Evolutionary conservation across 345 rosid species (phyloP), one percentile per base, ranked within the genome.

Genomic region (Pelargonium nanum): DNA sequence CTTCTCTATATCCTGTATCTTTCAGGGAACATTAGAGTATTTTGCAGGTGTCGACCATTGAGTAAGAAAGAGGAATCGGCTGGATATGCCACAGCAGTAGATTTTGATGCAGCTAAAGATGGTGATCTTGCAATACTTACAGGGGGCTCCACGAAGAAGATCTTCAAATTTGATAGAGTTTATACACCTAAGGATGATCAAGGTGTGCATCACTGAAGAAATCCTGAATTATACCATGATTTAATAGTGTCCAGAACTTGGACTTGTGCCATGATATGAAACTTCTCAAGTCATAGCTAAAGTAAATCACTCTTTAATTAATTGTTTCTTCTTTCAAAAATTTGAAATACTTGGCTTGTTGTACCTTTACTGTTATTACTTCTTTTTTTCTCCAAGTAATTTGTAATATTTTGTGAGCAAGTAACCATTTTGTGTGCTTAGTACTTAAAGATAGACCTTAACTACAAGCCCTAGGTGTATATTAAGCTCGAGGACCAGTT

Each of bases 21-120:
- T 65, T 69, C 87, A 93, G 99, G 99, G 67, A 93, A 89, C 64
- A 89, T 93, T 55, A 80, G 97, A 73, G 99, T 93, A 30, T 93
- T 93, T 60, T 89, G 97, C 63, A 93, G 96, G 6, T 89, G 99
- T 61, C 97, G 97, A 9, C 99, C 99, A 60, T 65, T 79, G 71
- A 85, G 72, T 65, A 85, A 77, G 74, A 87, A 74, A 60, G 99
- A 93, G 72, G 76, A 68, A 19, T 76, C 86, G 55, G 70, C 78
- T 26, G 85, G 75, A 22, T 78, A 72, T 81, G 70, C 87, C 62
- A 81, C 78, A 45, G 81, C 72, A 60, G 82, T 81, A 65, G 96
- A 89, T 60, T 89, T 93, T 56, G 86, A 87, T 57, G 83, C 81
- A 67, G 94, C 87, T 20, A 85, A 87, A 77, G 96, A 89, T 62